phyloP scores from a whole-genome alignment of 192 early-diverging fungal genomes.

The Lobosporangium transversale region DNA sequence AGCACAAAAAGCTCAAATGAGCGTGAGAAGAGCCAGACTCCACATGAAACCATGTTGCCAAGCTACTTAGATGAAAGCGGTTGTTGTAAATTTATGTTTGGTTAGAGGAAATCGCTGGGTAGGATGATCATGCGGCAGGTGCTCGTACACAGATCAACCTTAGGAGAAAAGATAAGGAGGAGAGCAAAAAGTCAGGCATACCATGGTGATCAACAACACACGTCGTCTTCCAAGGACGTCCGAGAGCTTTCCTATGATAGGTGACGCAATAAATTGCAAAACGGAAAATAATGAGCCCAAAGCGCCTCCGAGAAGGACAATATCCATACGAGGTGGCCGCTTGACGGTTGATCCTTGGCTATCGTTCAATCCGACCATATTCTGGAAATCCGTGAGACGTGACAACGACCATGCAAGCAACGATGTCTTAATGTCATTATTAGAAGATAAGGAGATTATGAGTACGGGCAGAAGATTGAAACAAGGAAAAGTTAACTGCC shows the following conservation, averaged over 20 bases:
- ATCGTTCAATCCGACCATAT: slow-evolving; percentile 42
- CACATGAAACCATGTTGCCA: slow-evolving; percentile 89
- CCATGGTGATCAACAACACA: slow-evolving; percentile 89
- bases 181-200: too few species aligned
- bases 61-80: slow-evolving; percentile 56
- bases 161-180: too few species aligned
- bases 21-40: slow-evolving; percentile 89
- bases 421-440: slow-evolving; percentile 32
- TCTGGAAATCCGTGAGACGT: slow-evolving; percentile 40
- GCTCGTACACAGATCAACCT: too few species aligned
- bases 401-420: slow-evolving; percentile 51
- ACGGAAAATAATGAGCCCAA: slow-evolving; percentile 95
- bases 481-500: too few species aligned
- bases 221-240: slow-evolving; percentile 85
- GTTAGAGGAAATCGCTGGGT: background rate
- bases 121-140: background rate
- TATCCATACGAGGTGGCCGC: slow-evolving; percentile 63
- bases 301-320: slow-evolving; percentile 91
- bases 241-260: slow-evolving; percentile 81
- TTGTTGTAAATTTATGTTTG: background rate
- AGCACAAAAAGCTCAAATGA: slow-evolving; percentile 87
- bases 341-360: slow-evolving; percentile 13
- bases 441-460: too few species aligned
- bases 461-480: too few species aligned
- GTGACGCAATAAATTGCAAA: slow-evolving; percentile 88